These are phyloP conservation scores for Ustilago nuda DNA, from an alignment of 1,284 basidiomycete genomes.

Conservation along the genomic window DNA sequence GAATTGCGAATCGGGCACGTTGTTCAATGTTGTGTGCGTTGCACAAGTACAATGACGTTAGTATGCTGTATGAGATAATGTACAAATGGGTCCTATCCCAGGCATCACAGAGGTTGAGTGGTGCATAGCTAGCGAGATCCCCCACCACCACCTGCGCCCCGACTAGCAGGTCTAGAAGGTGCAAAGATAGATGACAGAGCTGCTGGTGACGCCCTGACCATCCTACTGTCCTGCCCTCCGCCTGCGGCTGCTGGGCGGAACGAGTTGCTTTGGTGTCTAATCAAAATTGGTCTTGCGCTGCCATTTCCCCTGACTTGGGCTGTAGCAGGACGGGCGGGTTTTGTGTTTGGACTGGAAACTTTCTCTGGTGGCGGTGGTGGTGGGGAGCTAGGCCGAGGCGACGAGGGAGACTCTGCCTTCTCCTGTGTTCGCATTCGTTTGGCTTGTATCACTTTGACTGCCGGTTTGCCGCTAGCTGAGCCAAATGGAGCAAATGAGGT, in stretches of 20 bases:
- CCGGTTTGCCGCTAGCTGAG: background rate
- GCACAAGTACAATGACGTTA: too few relatives aligned
- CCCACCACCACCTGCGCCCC: background rate
- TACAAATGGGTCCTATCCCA: too few relatives aligned
- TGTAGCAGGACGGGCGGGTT: background rate
- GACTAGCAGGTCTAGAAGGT: conserved; percentile 5
- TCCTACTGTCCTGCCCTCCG: background rate
- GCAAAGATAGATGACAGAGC: conserved; percentile 45
- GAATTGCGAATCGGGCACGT: background rate
- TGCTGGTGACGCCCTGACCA: conserved; percentile 29
- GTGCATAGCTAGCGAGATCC: background rate
- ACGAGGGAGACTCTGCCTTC: background rate
- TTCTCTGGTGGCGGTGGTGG: background rate
- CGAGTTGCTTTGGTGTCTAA: conserved; percentile 5
- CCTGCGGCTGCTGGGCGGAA: background rate
- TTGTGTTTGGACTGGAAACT: background rate
- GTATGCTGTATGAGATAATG: too few relatives aligned
- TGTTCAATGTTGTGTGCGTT: background rate
- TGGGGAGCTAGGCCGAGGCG: conserved; percentile 9
- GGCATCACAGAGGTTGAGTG: too few relatives aligned
- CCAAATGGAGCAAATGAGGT: conserved; percentile 3
- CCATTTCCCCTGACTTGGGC: background rate
- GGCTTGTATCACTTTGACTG: conserved; percentile 24
- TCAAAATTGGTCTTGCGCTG: background rate
- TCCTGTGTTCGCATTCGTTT: conserved; percentile 20